phyloP scores from a whole-genome alignment of 2,329 filamentous ascomycete genomes.

The Onygenales sp. region DNA sequence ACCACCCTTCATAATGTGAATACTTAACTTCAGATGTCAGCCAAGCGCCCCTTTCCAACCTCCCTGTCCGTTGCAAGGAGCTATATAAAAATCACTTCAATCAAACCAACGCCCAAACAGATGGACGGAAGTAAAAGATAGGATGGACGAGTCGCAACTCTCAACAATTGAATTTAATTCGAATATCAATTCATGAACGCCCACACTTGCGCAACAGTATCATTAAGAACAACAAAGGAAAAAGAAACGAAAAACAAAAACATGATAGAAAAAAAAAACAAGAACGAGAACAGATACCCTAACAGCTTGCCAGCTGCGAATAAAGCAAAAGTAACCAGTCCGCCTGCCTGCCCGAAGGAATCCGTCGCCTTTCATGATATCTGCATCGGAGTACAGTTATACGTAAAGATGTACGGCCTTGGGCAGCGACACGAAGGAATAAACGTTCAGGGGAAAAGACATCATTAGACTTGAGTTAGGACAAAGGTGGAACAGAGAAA shows the following conservation, averaged over 20 bases:
- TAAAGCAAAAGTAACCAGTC: neutral
- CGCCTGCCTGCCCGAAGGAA: slow-evolving; percentile 10
- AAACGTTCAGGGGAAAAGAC: slow-evolving; percentile 5
- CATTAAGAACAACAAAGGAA: slow-evolving; percentile 3
- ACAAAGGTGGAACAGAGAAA: slow-evolving; percentile 11
- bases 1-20: too few relatives aligned
- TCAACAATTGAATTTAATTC: neutral
- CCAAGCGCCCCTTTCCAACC: too few relatives aligned
- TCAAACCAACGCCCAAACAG: too few relatives aligned
- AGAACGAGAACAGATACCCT: slow-evolving; percentile 7
- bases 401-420: slow-evolving; percentile 13
- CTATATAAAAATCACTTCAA: too few relatives aligned
- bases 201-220: slow-evolving; percentile 3
- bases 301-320: slow-evolving; percentile 12
- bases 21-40: too few relatives aligned
- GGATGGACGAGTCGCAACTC: too few relatives aligned
- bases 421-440: slow-evolving; percentile 3
- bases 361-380: slow-evolving; percentile 17
- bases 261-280: slow-evolving; percentile 1
- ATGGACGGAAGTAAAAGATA: too few relatives aligned
- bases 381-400: slow-evolving; percentile 8
- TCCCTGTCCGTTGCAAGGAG: too few relatives aligned
- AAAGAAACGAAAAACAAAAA: neutral
- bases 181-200: neutral
- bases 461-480: neutral